These are phyloP conservation scores for Globisporangium alternatum DNA, from an alignment of 352 stramenopile species.

Conservation along the genomic window DNA sequence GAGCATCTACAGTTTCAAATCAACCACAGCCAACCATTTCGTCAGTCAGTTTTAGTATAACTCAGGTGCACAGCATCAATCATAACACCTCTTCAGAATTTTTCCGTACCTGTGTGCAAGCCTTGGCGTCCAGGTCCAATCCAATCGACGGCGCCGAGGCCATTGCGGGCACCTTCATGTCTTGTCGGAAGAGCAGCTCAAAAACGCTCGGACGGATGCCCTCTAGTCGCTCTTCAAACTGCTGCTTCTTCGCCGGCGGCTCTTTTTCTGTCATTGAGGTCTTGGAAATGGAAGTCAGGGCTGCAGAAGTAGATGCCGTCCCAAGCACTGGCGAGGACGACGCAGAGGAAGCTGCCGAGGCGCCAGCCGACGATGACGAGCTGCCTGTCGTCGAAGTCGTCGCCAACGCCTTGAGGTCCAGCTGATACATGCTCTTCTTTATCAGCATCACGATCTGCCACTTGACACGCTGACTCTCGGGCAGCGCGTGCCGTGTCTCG, in stretches of 20 bases:
- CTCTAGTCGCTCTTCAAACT: constrained; percentile 58
- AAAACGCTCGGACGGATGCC: constrained; percentile 62
- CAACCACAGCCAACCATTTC: background rate
- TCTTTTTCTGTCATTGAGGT: constrained; percentile 4
- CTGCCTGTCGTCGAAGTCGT: constrained; percentile 7
- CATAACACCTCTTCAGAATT: constrained; percentile 8
- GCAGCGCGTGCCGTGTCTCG: constrained; percentile 54
- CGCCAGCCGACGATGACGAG: background rate
- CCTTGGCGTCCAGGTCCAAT: constrained; percentile 41
- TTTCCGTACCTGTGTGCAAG: constrained; percentile 45
- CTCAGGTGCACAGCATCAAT: background rate
- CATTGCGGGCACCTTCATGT: constrained; percentile 34
- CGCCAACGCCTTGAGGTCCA: constrained; percentile 47
- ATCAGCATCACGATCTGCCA: constrained; percentile 57
- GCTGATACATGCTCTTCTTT: constrained; percentile 57
- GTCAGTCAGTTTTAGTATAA: background rate
- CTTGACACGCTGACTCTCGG: constrained; percentile 64
- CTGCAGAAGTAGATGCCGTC: background rate
- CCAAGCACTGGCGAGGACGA: constrained; percentile 3
- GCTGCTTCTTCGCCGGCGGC: constrained; percentile 15
- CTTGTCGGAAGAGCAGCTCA: constrained; percentile 52
- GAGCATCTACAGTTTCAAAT: constrained; percentile 30
- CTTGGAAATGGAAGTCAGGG: background rate
- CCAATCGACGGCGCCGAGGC: constrained; percentile 27
- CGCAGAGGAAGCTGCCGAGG: constrained; percentile 3